Base-by-base conservation (phyloP, 768 basidiomycete genomes). In the Rhizopogon vulgaris region DNA sequence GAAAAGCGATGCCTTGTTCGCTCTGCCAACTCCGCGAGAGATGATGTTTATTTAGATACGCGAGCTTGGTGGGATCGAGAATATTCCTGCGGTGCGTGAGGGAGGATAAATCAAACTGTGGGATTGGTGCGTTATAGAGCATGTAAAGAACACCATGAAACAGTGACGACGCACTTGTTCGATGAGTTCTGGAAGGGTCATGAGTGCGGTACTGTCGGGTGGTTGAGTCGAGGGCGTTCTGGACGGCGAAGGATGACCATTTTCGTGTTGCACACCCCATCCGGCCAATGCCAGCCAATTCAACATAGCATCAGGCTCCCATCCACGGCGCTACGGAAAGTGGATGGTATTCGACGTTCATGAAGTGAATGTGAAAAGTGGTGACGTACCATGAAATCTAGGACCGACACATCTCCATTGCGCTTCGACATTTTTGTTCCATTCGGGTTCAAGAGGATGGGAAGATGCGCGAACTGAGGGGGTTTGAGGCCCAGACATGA, bases 261-360 rank as follows among this genome's bases (percentile, higher is more conserved):
- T 63, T 58, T 69, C 59, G 49, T 74, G 75, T 8, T 78, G 73
- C 9, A 77, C 80, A 22, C 93, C 90, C 90, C 94, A 97, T 1
- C 96, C 94, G n/a, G 91, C 85, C 15, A 98, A 73, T 5, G 91
- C 91, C 7, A 97, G 78, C 85, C 94, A 98, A 61, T 98, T 98
- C 24, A 94, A 69, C 12, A 99, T 68, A 2, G 94, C 92, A 39
- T 78, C 77, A 0, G 93, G 89, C 62, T 98, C 94, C 85, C 91
- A 98, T 0, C 93, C 94, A 41, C 83, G 76, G 58, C 79, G 73
- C 94, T 95, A 58, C 17, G 15, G 9, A 52, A 22, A 22, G 3
- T 22, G 15, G 30, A 53, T 37, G 6, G 17, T 18, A 9, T 27
- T 49, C 38, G 57, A 38, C 14, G 3, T 37, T 41, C 45, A 22